A percentile compares a stretch with the other conserved stretches of the same genome.
Conservation (phyloP, 352 stramenopile species). For the Phytophthora cryptogea region DNA sequence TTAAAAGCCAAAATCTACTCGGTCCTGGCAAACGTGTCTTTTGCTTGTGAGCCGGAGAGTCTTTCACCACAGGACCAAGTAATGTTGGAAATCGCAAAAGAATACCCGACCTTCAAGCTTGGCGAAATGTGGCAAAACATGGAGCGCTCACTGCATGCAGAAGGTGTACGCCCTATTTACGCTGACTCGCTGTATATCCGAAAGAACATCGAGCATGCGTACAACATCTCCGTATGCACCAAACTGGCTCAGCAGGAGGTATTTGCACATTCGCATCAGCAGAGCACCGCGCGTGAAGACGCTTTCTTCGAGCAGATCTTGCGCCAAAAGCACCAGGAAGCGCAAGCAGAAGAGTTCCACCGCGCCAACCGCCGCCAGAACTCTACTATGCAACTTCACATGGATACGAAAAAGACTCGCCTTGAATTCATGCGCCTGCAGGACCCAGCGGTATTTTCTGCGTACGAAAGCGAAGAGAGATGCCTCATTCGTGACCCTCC, state of each 20-base stretch:
- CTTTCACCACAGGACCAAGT: conserved; percentile 57
- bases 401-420: conserved; percentile 75
- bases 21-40: conserved; percentile 66
- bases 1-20: conserved; percentile 78
- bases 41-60: conserved; percentile 38
- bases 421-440: conserved; percentile 71
- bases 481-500: conserved; percentile 53
- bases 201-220: conserved; percentile 73
- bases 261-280: conserved; percentile 25
- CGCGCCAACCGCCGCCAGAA: conserved; percentile 60
- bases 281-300: conserved; percentile 30
- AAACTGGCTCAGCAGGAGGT: conserved; percentile 68
- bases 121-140: conserved; percentile 82
- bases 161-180: conserved; percentile 72
- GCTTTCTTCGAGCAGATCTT: conserved; percentile 61
- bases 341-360: conserved; percentile 62
- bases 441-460: conserved; percentile 57
- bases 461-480: conserved; percentile 50
- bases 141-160: conserved; percentile 60
- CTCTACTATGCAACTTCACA: conserved; percentile 75
- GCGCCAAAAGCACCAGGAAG: conserved; percentile 70
- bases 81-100: conserved; percentile 75
- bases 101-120: conserved; percentile 68
- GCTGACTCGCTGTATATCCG: conserved; percentile 76
- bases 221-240: conserved; percentile 67